A percentile compares a stretch with the other conserved stretches of the same genome.
These are phyloP conservation scores for Caloboletus inedulis DNA, from an alignment of 1,284 basidiomycete species.

Conservation along the genomic window DNA sequence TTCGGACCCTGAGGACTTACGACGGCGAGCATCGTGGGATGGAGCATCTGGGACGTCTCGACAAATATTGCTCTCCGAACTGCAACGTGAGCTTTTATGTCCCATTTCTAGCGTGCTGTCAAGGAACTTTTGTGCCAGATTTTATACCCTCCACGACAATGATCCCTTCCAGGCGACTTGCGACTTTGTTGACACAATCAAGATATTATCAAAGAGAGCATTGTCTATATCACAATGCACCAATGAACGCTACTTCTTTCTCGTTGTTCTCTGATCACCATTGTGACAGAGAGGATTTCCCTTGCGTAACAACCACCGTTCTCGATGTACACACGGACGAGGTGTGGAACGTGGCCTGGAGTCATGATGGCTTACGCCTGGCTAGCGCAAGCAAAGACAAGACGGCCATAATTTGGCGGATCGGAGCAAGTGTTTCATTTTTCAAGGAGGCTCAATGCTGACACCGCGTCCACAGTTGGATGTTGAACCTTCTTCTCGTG, in stretches of 20 bases:
- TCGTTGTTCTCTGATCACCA: constrained; percentile 86
- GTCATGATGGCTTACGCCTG: constrained; percentile 80
- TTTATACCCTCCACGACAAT: constrained; percentile 73
- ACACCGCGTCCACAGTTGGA: constrained; percentile 40
- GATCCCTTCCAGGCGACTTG: constrained; percentile 88
- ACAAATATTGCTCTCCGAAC: constrained; percentile 66
- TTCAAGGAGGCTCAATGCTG: constrained; percentile 3
- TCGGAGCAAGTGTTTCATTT: constrained; percentile 56
- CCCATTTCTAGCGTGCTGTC: not conserved
- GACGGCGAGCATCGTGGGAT: constrained; percentile 84
- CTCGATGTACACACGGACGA: constrained; percentile 87
- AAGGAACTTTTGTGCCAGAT: not conserved
- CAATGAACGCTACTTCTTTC: constrained; percentile 55
- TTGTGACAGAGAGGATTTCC: constrained; percentile 81
- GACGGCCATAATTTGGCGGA: constrained; percentile 85
- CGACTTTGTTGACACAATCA: constrained; percentile 85
- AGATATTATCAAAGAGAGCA: constrained; percentile 73
- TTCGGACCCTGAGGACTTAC: constrained; percentile 78
- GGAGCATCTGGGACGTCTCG: constrained; percentile 82
- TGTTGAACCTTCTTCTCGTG: constrained; percentile 48
- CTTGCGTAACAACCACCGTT: constrained; percentile 79
- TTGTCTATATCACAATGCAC: constrained; percentile 80
- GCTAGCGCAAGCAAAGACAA: constrained; percentile 89
- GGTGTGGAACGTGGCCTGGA: constrained; percentile 96
- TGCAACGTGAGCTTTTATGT: constrained; percentile 69